Evolutionary conservation across 2,329 filamentous ascomycete species (phyloP).

Genomic region (Colletotrichum caudatum): DNA sequence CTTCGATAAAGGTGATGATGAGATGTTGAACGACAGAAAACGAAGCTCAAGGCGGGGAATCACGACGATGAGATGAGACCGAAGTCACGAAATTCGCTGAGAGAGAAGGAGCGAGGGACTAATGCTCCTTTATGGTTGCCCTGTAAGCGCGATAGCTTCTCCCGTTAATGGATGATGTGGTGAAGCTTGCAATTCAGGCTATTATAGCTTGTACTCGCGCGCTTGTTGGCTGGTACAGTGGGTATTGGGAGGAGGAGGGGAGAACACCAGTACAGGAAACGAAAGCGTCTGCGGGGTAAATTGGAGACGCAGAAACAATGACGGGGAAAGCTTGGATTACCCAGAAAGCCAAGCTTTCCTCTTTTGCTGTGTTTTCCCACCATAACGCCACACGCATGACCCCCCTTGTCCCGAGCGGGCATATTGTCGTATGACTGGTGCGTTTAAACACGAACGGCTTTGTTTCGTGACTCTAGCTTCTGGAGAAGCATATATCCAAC

Average conservation of each 20-base stretch:
- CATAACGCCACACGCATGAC: conserved; percentile 3
- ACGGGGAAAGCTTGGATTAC: conserved; percentile 4
- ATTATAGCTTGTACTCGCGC: conserved; percentile 34
- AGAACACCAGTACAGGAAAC: conserved; percentile 16
- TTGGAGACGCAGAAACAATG: conserved; percentile 30
- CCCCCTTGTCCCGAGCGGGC: conserved; percentile 7
- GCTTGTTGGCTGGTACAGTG: conserved; percentile 32
- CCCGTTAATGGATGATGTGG: conserved; percentile 16
- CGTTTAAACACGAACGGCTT: conserved; percentile 23
- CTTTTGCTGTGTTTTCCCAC: conserved; percentile 11
- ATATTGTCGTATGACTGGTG: conserved; percentile 30
- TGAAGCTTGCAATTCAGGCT: conserved; percentile 37
- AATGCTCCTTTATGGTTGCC: conserved; percentile 11
- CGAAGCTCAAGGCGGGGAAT: background rate
- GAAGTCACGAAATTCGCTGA: background rate
- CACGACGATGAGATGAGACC: background rate
- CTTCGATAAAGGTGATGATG: background rate
- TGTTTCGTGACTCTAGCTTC: conserved; percentile 3
- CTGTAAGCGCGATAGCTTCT: background rate
- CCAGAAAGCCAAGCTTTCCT: conserved; percentile 15
- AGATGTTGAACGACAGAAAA: background rate
- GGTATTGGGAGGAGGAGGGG: conserved; percentile 28
- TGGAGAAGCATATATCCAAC: conserved; percentile 1
- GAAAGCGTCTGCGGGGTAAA: conserved; percentile 39
- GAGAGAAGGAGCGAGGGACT: background rate